A percentile compares a stretch with the other conserved stretches of the same genome.
Evolutionary conservation across 768 basidiomycete genomes (phyloP).

Genomic region (Tulasnella sp.): DNA sequence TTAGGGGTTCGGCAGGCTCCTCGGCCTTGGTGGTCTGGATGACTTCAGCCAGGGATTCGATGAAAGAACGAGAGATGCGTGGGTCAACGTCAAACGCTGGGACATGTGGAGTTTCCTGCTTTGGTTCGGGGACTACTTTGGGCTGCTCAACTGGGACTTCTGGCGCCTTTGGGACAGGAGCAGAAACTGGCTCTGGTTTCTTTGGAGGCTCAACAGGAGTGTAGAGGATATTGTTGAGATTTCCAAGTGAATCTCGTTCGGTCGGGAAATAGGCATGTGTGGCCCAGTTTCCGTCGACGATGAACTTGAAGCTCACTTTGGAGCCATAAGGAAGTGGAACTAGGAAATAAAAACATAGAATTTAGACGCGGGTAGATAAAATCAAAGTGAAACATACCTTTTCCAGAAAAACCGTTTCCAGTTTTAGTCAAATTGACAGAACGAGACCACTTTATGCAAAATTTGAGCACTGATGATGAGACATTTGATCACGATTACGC

Average conservation of each 20-base stretch:
- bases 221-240: conserved; percentile 11
- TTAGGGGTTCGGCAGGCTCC: not conserved
- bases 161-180: not conserved
- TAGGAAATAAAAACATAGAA: not conserved
- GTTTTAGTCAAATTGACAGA: conserved; percentile 11
- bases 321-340: conserved; percentile 14
- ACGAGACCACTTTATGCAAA: conserved; percentile 7
- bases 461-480: not conserved
- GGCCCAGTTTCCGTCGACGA: conserved; percentile 15
- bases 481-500: not conserved
- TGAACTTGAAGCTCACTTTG: conserved; percentile 14
- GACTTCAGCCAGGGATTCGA: conserved; percentile 1
- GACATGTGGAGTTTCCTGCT: not conserved
- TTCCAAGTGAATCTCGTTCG: not conserved
- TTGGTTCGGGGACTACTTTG: not conserved
- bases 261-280: conserved; percentile 12
- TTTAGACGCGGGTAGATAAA: not conserved
- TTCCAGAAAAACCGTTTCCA: conserved; percentile 10
- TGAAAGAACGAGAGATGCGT: not conserved
- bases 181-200: not conserved
- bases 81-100: not conserved
- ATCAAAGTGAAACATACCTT: too few species aligned
- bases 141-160: not conserved
- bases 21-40: not conserved
- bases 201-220: not conserved